phyloP scores from a whole-genome alignment of 345 rosid species.

The Citrus mangshanensis region DNA sequence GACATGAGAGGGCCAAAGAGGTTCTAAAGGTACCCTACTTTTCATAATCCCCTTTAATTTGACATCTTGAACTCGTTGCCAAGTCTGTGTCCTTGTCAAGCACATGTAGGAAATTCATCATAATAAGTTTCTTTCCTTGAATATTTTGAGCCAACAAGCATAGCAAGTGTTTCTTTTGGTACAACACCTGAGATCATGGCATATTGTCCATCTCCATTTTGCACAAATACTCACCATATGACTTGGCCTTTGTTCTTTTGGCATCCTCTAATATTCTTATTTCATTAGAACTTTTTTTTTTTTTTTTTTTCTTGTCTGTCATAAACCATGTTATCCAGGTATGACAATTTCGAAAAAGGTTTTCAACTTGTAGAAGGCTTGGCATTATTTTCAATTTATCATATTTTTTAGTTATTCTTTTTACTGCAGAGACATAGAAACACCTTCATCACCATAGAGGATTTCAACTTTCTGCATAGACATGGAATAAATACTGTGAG shows the following conservation, averaged over 20 bases:
- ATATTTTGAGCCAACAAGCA: not conserved
- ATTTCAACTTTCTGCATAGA: slow-evolving; percentile 55
- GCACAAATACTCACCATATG: not conserved
- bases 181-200: not conserved
- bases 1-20: slow-evolving; percentile 49
- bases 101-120: not conserved
- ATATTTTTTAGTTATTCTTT: not conserved
- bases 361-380: not conserved
- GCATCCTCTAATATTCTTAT: not conserved
- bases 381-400: not conserved
- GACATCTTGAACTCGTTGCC: not conserved
- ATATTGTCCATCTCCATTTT: not conserved
- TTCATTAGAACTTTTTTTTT: not conserved
- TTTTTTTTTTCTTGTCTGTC: not conserved
- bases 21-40: slow-evolving; percentile 52
- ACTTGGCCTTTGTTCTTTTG: not conserved
- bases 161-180: not conserved
- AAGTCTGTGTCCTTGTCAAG: not conserved
- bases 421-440: slow-evolving; percentile 57
- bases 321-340: not conserved
- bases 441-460: slow-evolving; percentile 52
- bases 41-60: not conserved
- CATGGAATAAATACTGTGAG: slow-evolving; percentile 69
- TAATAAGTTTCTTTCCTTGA: not conserved
- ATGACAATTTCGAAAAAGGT: not conserved